Evolutionary conservation across 129 eudicot species (phyloP).

Genomic region (Erigeron canadensis): DNA sequence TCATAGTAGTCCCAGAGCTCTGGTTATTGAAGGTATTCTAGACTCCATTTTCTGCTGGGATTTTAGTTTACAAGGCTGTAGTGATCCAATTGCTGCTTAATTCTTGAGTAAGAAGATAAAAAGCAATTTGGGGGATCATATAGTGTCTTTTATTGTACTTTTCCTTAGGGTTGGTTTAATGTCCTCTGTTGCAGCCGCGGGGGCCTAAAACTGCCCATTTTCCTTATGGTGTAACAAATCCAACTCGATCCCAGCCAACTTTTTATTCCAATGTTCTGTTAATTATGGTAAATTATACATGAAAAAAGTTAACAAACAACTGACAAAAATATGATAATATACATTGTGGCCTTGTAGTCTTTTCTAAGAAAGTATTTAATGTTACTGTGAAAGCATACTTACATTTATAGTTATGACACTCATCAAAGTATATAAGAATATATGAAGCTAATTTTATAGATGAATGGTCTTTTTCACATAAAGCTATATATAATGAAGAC

Average conservation of each 20-base stretch:
- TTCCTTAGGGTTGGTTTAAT: conserved; percentile 73
- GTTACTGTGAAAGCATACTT: too few species aligned
- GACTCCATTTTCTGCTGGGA: conserved; percentile 77
- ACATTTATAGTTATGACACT: too few species aligned
- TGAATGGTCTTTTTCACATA: too few species aligned
- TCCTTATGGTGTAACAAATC: background rate
- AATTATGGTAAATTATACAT: too few species aligned
- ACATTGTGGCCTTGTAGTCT: too few species aligned
- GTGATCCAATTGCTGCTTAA: conserved; percentile 82
- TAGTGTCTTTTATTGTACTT: conserved; percentile 53
- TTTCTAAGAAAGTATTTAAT: too few species aligned
- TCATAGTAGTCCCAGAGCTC: conserved; percentile 65
- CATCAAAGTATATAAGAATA: too few species aligned
- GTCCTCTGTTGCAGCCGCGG: conserved; percentile 74
- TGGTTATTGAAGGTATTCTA: conserved; percentile 62
- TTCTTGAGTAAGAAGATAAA: conserved; percentile 84
- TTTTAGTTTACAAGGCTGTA: conserved; percentile 72
- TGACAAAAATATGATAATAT: too few species aligned
- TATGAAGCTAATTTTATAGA: too few species aligned
- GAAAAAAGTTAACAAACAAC: too few species aligned
- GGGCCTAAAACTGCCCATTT: conserved; percentile 47
- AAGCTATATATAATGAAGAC: too few species aligned
- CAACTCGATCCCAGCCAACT: background rate
- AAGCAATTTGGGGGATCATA: conserved; percentile 61
- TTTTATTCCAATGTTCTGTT: too few species aligned